Percentiles rank a stretch among this genome's conserved stretches.
phyloP scores from a whole-genome alignment of 2,329 filamentous ascomycete genomes.

The Pseudogymnoascus sp. region DNA sequence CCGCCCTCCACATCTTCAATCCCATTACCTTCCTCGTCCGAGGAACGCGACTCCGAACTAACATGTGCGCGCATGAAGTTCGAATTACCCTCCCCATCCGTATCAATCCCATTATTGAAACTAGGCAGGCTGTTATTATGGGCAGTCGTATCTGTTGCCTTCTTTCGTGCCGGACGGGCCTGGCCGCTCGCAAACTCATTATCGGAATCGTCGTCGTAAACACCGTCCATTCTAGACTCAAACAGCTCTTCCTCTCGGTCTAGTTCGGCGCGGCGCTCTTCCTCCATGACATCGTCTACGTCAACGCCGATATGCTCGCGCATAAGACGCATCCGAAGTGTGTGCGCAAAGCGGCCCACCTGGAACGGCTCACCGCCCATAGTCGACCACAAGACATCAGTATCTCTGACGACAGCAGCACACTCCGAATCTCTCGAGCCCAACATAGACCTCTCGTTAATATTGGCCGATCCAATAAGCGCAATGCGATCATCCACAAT shows the following conservation, averaged over 20 bases:
- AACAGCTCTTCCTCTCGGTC: slow-evolving; percentile 45
- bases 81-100: slow-evolving; percentile 27
- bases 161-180: slow-evolving; percentile 27
- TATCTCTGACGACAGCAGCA: slow-evolving; percentile 83
- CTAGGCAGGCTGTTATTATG: slow-evolving; percentile 49
- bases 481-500: slow-evolving; percentile 89
- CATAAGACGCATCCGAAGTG: slow-evolving; percentile 87
- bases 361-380: slow-evolving; percentile 88
- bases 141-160: slow-evolving; percentile 40
- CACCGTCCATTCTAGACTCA: slow-evolving; percentile 51
- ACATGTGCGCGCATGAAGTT: slow-evolving; percentile 26
- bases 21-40: slow-evolving; percentile 52
- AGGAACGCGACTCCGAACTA: slow-evolving; percentile 46
- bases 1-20: slow-evolving; percentile 66
- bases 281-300: slow-evolving; percentile 80
- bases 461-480: slow-evolving; percentile 95
- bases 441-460: slow-evolving; percentile 95
- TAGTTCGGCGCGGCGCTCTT: slow-evolving; percentile 60
- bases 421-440: slow-evolving; percentile 87
- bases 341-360: slow-evolving; percentile 88
- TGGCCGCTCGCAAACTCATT: slow-evolving; percentile 7
- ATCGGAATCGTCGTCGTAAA: slow-evolving; percentile 44
- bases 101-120: slow-evolving; percentile 65
- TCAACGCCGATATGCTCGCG: slow-evolving; percentile 93
- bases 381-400: slow-evolving; percentile 81